Evolutionary conservation across 257 asterid genomes (phyloP).

Genomic region (Solanum pimpinellifolium): DNA sequence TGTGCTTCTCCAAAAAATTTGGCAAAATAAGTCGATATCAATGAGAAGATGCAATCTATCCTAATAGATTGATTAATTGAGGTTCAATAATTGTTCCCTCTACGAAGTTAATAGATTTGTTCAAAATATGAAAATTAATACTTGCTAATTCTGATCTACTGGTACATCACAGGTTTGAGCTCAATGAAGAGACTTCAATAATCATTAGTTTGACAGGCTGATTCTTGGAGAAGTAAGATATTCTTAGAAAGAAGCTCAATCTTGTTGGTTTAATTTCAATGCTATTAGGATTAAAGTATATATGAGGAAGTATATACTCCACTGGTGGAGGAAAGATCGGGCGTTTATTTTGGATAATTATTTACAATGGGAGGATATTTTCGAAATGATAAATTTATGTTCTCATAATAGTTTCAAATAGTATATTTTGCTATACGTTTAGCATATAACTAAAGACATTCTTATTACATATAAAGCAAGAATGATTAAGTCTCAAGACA

Average conservation of each 20-base stretch:
- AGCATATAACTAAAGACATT: not conserved
- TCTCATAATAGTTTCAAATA: not conserved
- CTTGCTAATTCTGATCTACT: constrained; percentile 1
- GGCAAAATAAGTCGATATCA: constrained; percentile 53
- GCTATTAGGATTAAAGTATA: constrained; percentile 7
- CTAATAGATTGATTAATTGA: constrained; percentile 13
- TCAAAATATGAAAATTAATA: not conserved
- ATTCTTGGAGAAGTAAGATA: constrained; percentile 61
- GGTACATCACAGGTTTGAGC: constrained; percentile 92
- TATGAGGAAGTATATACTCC: constrained; percentile 88
- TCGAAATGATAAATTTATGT: constrained; percentile 47
- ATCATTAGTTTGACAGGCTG: constrained; percentile 68
- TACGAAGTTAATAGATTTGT: not conserved
- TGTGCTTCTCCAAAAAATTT: not conserved
- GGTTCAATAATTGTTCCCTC: constrained; percentile 18
- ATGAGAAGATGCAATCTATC: constrained; percentile 72
- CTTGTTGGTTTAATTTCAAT: constrained; percentile 53
- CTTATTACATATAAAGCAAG: constrained; percentile 9
- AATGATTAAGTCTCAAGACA: constrained; percentile 3
- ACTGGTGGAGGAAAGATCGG: constrained; percentile 53
- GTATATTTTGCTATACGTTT: not conserved
- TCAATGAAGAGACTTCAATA: constrained; percentile 72
- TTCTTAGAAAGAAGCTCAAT: constrained; percentile 77
- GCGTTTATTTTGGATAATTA: constrained; percentile 80
- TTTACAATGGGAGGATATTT: constrained; percentile 55